phyloP scores from a whole-genome alignment of 164 flowering plant species.

The Piper betle region DNA sequence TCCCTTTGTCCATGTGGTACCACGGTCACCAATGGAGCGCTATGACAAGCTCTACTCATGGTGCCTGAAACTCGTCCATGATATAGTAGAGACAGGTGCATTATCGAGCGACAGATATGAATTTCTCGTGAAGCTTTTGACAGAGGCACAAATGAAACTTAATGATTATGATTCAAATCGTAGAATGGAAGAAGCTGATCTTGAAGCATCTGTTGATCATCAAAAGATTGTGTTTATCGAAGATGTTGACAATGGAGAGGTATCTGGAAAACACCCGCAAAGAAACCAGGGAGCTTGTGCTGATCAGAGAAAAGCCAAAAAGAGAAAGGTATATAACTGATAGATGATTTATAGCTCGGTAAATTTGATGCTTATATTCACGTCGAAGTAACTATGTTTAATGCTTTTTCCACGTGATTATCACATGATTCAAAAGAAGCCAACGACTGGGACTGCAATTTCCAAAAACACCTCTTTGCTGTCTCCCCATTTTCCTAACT shows the following conservation, averaged over 20 bases:
- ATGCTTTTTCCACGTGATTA: neutral
- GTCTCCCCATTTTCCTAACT: neutral
- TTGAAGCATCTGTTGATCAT: neutral
- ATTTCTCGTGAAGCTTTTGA: neutral
- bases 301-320: neutral
- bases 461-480: neutral
- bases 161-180: neutral
- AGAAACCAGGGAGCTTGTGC: neutral
- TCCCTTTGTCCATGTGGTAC: neutral
- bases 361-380: neutral
- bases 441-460: neutral
- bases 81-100: neutral
- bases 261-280: neutral
- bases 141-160: neutral
- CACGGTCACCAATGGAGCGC: neutral
- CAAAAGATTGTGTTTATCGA: neutral
- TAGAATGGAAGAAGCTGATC: neutral
- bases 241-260: neutral
- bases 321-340: neutral
- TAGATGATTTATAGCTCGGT: neutral
- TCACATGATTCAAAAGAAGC: neutral
- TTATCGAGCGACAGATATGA: neutral
- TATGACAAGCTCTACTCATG: conserved; percentile 1
- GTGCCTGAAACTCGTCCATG: neutral
- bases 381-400: neutral